phyloP scores from a whole-genome alignment of 2,329 filamentous ascomycete genomes.

The Aureobasidium sp. region DNA sequence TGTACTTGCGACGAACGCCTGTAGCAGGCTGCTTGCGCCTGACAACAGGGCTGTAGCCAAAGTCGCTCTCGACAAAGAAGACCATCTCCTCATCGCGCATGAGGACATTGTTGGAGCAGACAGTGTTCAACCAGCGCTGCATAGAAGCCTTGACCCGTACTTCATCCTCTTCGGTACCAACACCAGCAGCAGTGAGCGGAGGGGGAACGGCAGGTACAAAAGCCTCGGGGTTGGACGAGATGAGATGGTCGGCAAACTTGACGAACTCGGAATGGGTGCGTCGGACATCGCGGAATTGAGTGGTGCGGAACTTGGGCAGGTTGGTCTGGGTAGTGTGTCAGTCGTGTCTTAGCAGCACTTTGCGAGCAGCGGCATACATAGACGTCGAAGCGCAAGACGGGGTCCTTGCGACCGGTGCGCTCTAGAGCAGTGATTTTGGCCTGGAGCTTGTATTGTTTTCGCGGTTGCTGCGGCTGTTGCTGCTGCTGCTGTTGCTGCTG shows the following conservation, averaged over 20 bases:
- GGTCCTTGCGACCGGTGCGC: conserved; percentile 88
- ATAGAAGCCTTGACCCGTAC: conserved; percentile 75
- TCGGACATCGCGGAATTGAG: conserved; percentile 94
- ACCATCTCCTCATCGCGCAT: conserved; percentile 96
- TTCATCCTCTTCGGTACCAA: conserved; percentile 94
- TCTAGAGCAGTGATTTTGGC: conserved; percentile 93
- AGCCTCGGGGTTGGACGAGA: conserved; percentile 94
- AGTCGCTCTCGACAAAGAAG: conserved; percentile 97
- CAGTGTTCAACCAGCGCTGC: conserved; percentile 90
- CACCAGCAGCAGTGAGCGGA: conserved; percentile 87
- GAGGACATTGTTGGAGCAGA: conserved; percentile 84
- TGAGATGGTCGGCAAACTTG: conserved; percentile 91
- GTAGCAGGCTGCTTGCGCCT: conserved; percentile 95
- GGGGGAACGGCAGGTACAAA: conserved; percentile 90
- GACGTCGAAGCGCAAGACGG: conserved; percentile 88
- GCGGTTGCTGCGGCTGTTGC: conserved; percentile 24
- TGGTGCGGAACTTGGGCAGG: conserved; percentile 94
- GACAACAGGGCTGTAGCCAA: conserved; percentile 92
- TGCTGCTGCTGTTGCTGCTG: conserved; percentile 32
- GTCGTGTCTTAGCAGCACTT: neutral
- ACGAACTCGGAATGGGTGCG: conserved; percentile 91
- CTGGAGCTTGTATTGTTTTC: conserved; percentile 58
- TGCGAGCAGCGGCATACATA: conserved; percentile 55
- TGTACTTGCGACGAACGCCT: conserved; percentile 83
- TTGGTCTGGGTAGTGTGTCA: conserved; percentile 62